These are phyloP conservation scores for Lophium mytilinum DNA, from an alignment of 495 filamentous ascomycete genomes.

Conservation along the genomic window DNA sequence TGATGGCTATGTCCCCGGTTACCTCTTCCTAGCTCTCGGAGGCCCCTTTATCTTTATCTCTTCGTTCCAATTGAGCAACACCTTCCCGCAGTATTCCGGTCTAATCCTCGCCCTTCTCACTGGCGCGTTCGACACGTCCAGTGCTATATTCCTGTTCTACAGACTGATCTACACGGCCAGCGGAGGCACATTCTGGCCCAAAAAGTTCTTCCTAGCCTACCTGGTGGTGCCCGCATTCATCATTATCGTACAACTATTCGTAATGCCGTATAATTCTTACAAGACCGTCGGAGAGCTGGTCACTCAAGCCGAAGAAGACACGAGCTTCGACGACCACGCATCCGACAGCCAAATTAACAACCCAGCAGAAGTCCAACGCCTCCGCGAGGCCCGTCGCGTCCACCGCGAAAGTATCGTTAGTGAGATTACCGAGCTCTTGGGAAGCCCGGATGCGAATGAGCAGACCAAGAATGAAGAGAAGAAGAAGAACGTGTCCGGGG, in stretches of 20 bases:
- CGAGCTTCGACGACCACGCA: slow-evolving; percentile 34
- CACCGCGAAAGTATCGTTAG: slow-evolving; percentile 60
- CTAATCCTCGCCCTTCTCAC: slow-evolving; percentile 78
- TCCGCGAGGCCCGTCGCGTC: slow-evolving; percentile 49
- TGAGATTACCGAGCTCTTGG: slow-evolving; percentile 68
- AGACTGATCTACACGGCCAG: slow-evolving; percentile 63
- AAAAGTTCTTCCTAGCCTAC: slow-evolving; percentile 69
- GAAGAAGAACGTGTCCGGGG: slow-evolving; percentile 57
- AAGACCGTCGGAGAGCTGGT: slow-evolving; percentile 83
- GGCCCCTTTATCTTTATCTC: slow-evolving; percentile 88
- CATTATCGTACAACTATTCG: slow-evolving; percentile 54
- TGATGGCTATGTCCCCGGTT: slow-evolving; percentile 71
- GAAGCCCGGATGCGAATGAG: slow-evolving; percentile 46
- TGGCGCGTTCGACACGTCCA: slow-evolving; percentile 83
- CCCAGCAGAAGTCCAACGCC: slow-evolving; percentile 7
- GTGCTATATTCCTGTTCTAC: slow-evolving; percentile 82
- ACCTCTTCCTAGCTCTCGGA: slow-evolving; percentile 73
- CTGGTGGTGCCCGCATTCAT: slow-evolving; percentile 68
- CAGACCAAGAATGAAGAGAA: slow-evolving; percentile 48
- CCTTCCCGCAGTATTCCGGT: slow-evolving; percentile 78
- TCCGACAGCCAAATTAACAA: slow-evolving; percentile 38
- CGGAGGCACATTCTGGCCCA: slow-evolving; percentile 50
- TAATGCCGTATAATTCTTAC: slow-evolving; percentile 77
- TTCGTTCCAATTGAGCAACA: slow-evolving; percentile 87
- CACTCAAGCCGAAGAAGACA: slow-evolving; percentile 54